phyloP scores from a whole-genome alignment of 2,329 filamentous ascomycete species.

The Xylaria sp. region DNA sequence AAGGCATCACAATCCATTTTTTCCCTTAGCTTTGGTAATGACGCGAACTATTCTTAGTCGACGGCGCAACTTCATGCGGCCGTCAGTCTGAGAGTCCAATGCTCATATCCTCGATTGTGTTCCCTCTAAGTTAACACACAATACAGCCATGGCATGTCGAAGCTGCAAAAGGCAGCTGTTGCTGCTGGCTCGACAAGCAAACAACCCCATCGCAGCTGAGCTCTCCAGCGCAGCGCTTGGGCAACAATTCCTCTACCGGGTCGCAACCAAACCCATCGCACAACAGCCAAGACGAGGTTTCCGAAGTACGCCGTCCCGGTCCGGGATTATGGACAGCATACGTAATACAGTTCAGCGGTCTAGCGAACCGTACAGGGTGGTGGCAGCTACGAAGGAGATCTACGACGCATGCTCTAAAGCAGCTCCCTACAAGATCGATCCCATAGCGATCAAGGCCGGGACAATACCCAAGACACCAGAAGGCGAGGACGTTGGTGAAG shows the following conservation, averaged over 20 bases:
- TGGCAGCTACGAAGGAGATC: slow-evolving; percentile 80
- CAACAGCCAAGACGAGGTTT: slow-evolving; percentile 49
- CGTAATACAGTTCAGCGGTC: slow-evolving; percentile 45
- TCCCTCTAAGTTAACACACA: slow-evolving; percentile 4
- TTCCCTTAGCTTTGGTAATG: slow-evolving; percentile 34
- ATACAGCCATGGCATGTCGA: slow-evolving; percentile 58
- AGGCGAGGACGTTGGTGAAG: slow-evolving; percentile 84
- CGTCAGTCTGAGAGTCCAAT: slow-evolving; percentile 24
- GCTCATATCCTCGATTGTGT: background rate
- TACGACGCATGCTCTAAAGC: slow-evolving; percentile 78
- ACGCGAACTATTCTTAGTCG: slow-evolving; percentile 37
- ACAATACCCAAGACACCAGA: slow-evolving; percentile 76
- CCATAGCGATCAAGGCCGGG: slow-evolving; percentile 71
- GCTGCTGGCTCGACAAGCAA: slow-evolving; percentile 43
- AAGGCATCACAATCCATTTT: slow-evolving; percentile 17
- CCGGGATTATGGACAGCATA: slow-evolving; percentile 44
- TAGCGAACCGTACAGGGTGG: slow-evolving; percentile 73
- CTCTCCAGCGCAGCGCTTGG: slow-evolving; percentile 35
- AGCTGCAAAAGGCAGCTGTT: slow-evolving; percentile 58
- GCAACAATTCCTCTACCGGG: slow-evolving; percentile 25
- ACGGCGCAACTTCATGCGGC: slow-evolving; percentile 1
- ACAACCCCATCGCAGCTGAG: slow-evolving; percentile 36
- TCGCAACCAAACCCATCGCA: slow-evolving; percentile 21
- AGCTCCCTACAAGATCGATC: slow-evolving; percentile 80
- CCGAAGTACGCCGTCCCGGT: slow-evolving; percentile 49